Percentiles rank a stretch among this genome's conserved stretches.
These are phyloP conservation scores for Helianthus tuberosus DNA, from an alignment of 129 eudicot genomes.

Conservation along the genomic window DNA sequence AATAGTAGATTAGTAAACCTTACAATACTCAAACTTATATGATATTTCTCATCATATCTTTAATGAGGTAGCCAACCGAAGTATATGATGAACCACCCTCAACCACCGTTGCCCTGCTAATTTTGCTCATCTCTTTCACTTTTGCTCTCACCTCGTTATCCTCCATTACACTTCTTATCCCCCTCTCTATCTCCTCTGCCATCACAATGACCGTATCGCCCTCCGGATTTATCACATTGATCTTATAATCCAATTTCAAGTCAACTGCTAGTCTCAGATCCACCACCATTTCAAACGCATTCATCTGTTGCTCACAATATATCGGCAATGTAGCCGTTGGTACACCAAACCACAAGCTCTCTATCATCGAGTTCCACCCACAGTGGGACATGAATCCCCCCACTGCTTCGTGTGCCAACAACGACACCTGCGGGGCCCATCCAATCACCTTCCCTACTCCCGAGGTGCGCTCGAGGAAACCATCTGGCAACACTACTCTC, in stretches of 20 bases:
- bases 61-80: neutral
- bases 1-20: neutral
- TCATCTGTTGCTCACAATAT: slow-evolving; percentile 43
- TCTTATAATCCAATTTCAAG: slow-evolving; percentile 31
- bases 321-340: slow-evolving; percentile 47
- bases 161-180: slow-evolving; percentile 25
- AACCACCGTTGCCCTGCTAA: neutral
- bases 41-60: neutral
- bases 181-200: slow-evolving; percentile 30
- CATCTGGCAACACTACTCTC: too few relatives aligned
- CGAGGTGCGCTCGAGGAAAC: too few relatives aligned
- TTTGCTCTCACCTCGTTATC: slow-evolving; percentile 18
- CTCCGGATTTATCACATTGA: neutral
- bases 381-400: too few relatives aligned
- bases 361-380: slow-evolving; percentile 16
- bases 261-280: slow-evolving; percentile 39
- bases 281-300: slow-evolving; percentile 29
- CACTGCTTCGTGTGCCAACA: too few relatives aligned
- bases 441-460: too few relatives aligned
- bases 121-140: too few relatives aligned
- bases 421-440: too few relatives aligned
- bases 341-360: slow-evolving; percentile 50
- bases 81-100: slow-evolving; percentile 51
- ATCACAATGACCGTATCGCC: slow-evolving; percentile 26
- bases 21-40: neutral